phyloP scores from a whole-genome alignment of 2,329 filamentous ascomycete species.

The Thermothelomyces thermophilus region DNA sequence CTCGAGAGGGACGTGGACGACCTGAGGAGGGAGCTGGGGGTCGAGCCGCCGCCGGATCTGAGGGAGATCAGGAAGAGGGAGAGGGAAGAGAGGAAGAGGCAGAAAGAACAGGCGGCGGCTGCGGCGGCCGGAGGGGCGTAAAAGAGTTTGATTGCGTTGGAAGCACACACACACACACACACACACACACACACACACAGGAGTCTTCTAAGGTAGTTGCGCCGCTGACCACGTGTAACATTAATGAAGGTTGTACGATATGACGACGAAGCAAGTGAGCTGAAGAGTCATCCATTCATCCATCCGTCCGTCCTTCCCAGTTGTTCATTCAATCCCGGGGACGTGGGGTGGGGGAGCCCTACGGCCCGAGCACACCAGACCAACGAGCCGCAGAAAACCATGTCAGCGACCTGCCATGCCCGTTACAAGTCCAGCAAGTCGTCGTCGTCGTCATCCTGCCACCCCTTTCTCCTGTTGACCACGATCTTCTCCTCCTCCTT shows the following conservation, averaged over 20 bases:
- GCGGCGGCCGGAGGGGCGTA: neutral
- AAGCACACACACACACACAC: no score
- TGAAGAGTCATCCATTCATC: no score
- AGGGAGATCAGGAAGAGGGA: slow-evolving; percentile 67
- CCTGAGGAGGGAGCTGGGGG: slow-evolving; percentile 66
- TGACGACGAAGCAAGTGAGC: neutral
- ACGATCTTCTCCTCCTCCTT: slow-evolving; percentile 79
- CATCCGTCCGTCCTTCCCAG: no score
- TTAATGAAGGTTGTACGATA: slow-evolving; percentile 12
- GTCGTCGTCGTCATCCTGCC: slow-evolving; percentile 80
- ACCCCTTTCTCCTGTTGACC: slow-evolving; percentile 75
- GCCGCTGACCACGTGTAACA: slow-evolving; percentile 1
- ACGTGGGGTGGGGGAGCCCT: no score
- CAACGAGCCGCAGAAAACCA: neutral
- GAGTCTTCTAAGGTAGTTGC: neutral
- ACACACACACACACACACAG: no score
- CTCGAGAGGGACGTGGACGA: slow-evolving; percentile 75
- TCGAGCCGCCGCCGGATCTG: slow-evolving; percentile 84
- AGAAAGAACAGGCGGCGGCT: slow-evolving; percentile 35
- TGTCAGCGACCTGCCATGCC: neutral
- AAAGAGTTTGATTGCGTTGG: no score
- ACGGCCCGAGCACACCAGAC: neutral
- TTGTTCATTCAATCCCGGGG: no score
- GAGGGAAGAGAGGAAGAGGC: slow-evolving; percentile 59
- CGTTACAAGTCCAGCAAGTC: slow-evolving; percentile 55